phyloP scores from a whole-genome alignment of 2,329 filamentous ascomycete species.

The Pseudocercospora fijiensis region DNA sequence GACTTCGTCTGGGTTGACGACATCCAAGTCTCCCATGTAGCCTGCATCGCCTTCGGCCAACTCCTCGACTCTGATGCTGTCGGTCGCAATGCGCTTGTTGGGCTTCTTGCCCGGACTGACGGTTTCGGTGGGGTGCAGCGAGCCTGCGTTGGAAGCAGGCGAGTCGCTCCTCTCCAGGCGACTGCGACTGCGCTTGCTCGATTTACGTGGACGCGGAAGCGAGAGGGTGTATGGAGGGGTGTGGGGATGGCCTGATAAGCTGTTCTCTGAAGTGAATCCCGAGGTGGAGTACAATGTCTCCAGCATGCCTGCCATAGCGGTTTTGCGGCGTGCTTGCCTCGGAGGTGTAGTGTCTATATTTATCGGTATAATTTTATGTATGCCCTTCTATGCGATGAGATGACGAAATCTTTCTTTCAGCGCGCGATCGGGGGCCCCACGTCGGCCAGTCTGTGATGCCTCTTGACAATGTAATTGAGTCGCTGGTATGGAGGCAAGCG shows the following conservation, averaged over 20 bases:
- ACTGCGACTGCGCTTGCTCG: constrained; percentile 25
- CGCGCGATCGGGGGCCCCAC: constrained; percentile 27
- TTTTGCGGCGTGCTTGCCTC: constrained; percentile 7
- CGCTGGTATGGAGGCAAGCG: constrained; percentile 30
- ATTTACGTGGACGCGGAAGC: constrained; percentile 17
- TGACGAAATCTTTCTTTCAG: constrained; percentile 23
- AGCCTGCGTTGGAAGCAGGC: constrained; percentile 35
- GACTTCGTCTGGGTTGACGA: constrained; percentile 46
- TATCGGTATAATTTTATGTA: neutral
- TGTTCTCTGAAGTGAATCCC: constrained; percentile 29
- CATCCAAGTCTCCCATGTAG: constrained; percentile 45
- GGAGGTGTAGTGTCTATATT: constrained; percentile 1
- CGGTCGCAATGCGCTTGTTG: constrained; percentile 25
- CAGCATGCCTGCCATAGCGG: constrained; percentile 24
- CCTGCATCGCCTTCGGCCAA: constrained; percentile 39
- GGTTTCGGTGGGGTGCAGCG: constrained; percentile 42
- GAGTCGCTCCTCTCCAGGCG: constrained; percentile 31
- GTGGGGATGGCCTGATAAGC: constrained; percentile 28
- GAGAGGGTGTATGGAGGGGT: constrained; percentile 34
- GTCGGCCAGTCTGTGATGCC: constrained; percentile 32
- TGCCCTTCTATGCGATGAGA: neutral
- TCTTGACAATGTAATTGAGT: constrained; percentile 34
- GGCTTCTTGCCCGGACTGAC: constrained; percentile 35
- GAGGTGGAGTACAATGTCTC: constrained; percentile 28
- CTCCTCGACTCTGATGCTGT: constrained; percentile 46